Base-by-base conservation (phyloP, 2,329 filamentous ascomycete species). In the Fusarium penzigii region DNA sequence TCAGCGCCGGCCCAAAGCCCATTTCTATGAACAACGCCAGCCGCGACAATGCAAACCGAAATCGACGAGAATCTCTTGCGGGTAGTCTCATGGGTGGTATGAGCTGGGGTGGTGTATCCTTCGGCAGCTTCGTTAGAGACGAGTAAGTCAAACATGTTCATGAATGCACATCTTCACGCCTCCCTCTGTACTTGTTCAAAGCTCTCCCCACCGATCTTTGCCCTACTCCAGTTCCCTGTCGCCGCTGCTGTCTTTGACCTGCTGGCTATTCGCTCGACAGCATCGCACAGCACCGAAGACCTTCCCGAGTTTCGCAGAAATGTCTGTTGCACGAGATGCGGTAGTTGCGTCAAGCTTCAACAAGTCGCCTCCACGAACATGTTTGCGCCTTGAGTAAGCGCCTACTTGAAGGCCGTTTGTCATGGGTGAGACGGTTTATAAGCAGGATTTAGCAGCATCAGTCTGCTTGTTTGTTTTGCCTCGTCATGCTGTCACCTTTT, bases 91-190 rank as follows among this genome's bases (percentile, higher is more conserved):
- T 86, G 75, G 88, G 86, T 58, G 92, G 93, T 65, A 92, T 96
- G 87, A 97, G 92, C 74, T 99, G 93, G 92, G 93, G 93, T 68
- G 93, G 92, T 60, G 85, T 96, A 55, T 97, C 93, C 9, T 90
- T 97, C 60, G 93, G 93, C 57, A 97, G 93, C 68, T 97, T 95
- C 80, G 94, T 99, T 72, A 84, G 90, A 72, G 93, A 99, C 76
- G 94, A 99, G 94, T 99, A 85, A 85, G 93, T 78, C 7, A 25
- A 25, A 41, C 42, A 42, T 52, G 32, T 36, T 55, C 6, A 16
- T 40, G 39, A 40, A 13, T 40, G 44, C 32, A 5, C 53, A 54
- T 48, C 52, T 56, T 54, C 47, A 51, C 56, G 58, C 20, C 43
- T 42, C 40, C 52, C 48, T 40, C 16, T 41, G 48, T 42, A 44